Base-by-base conservation (phyloP, 495 filamentous ascomycete species). In the Penicillium daleae region DNA sequence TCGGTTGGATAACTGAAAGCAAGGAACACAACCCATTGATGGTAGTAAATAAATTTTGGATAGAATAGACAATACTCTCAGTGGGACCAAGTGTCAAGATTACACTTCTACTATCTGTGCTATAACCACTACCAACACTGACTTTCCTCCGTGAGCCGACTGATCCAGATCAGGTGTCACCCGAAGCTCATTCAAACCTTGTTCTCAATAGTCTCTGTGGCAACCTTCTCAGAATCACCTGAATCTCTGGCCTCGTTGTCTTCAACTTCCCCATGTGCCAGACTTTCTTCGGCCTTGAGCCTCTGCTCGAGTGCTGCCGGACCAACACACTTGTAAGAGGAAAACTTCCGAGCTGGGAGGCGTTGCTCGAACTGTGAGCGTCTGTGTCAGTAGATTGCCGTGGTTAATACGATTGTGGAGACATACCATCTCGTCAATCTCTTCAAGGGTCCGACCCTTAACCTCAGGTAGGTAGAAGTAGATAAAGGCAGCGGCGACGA, bases 381-480 rank as follows among this genome's bases (percentile, higher is more conserved):
- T 22, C 0, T 31, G 1, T 12, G 37, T 56, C 40, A 62, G 51
- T 17, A 46, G 6, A 24, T 3, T 26, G 10, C 33, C 19, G 13
- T 22, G 24, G 54, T 29, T 2, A 3, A 17, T 29, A 19, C 4
- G 26, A 24, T 19, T 22, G 15, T 13, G 4, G 21, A 12, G 26
- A 53, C 33, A 24, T 57, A 61, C 65, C 63, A 69, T 66, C 29
- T 69, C 66, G 31, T 69, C 66, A 33, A 69, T 62, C 13, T 65
- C 66, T 29, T 65, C 61, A 46, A 85, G 69, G 4, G 79, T 84
- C 31, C 81, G 74, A 0, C 82, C 85, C 42, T 81, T 83, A 2
- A 82, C 78, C 62, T 84, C 81, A 9, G 80, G 80, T 0, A 83
- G 71, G 37, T 78, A 78, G 40, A 77, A 76, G 27, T 57, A 78